Evolutionary conservation across 345 rosid genomes (phyloP), one percentile per base, ranked within the genome.

Genomic region (Euphorbia peplus): DNA sequence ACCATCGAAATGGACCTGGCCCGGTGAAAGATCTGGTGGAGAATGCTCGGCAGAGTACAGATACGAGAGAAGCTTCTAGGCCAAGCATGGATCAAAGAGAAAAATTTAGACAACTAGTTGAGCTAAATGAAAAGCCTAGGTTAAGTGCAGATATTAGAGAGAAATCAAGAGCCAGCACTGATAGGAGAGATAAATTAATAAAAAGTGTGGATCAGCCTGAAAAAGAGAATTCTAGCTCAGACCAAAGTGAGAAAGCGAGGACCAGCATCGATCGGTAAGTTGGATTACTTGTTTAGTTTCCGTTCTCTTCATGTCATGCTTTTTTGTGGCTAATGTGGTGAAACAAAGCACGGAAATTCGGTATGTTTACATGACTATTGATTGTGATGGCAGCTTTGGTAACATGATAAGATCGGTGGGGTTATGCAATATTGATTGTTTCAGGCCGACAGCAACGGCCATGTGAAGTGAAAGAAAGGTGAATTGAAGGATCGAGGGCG

Each of bases 391-490:
- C 88, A 91, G 97, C 72, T 84, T 93, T 68, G 97, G 98, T 47
- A 85, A 51, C 70, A 90, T 91, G 83, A 85, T 88, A 81, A 88
- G 97, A 76, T 89, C 97, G 1, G 98, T 93, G 24, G 81, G 91
- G 73, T 76, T 91, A 19, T 87, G 96, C 91, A 91, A 91, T 76
- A 89, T 93, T 52, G 90, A 83, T 83, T 93, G 97, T 79, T 93
- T 93, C 83, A 88, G 73, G 88, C 90, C 96, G 26, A 86, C 92
- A 0, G 75, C 87, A 37, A 78, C 96, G 41, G 77, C 86, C 32
- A 35, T 76, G 44, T 84, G 64, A 76, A 73, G 73, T 75, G 24
- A 74, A 51, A 44, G 74, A 61, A 70, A 44, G 65, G 79, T 70
- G 67, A 39, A 69, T 75, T 75, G 51, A 59, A 63, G 35, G 41